Base-by-base conservation (phyloP, 148 eudicot species). In the Fagopyrum esculentum region DNA sequence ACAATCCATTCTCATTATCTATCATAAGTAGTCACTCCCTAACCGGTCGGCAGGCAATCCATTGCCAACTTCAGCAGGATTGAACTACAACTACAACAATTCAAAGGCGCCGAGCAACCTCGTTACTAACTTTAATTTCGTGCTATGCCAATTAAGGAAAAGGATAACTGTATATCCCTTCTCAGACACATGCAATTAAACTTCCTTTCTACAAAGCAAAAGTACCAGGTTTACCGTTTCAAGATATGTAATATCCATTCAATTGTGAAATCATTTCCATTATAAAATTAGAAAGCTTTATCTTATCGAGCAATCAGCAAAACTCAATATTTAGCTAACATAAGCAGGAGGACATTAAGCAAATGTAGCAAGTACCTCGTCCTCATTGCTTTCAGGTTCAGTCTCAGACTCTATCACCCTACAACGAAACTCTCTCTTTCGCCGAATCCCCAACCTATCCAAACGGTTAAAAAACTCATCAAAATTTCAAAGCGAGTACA, bases 311-410 rank as follows among this genome's bases (percentile, higher is more conserved):
- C 22, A 56, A 56, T 17, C 2, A 6, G 17, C 22, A 56, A 66
- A 66, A 68, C 47, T 68, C 5, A 11, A 46, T 15, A 30, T 6
- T 9, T 52, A 47, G 45, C 11, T 29, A 74, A 40, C 22, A 70
- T 12, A 63, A 19, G 63, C 63, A 57, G 35, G 22, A 57, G 30
- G 30, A 17, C 63, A n/a, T 19, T n/a, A 9, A 57, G 10, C 52
- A 57, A 57, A 7, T 57, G 63, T 19, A 22, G 1, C 17, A 66
- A 66, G 17, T 76, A 91, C 98, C 90, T 88, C 82, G 75, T 83
- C 87, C 61, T 84, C 83, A 74, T 86, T 77, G 76, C 46, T 74
- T 11, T 85, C 92, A 43, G 97, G 87, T 69, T 83, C 89, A 66
- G 79, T 73, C 74, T 87, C 88, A 70, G 79, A 75, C 72, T 87